Percentiles rank a stretch among this genome's conserved stretches.
These are phyloP conservation scores for Diospyros lotus DNA, from an alignment of 148 eudicot species.

Conservation along the genomic window DNA sequence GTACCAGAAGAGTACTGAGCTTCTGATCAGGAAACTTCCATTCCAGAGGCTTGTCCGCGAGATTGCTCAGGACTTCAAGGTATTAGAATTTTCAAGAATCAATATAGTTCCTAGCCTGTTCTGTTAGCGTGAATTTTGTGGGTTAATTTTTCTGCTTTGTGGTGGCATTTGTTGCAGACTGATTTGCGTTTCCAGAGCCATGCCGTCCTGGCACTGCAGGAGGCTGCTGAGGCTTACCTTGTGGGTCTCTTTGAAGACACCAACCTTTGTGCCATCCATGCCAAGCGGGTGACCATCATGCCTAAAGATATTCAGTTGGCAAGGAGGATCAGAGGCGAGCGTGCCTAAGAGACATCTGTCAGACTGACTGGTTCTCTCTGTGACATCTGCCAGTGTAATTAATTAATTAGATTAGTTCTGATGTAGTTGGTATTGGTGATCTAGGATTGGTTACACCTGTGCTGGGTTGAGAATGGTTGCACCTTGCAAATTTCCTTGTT, in stretches of 20 bases:
- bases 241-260: slow-evolving; percentile 88
- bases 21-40: slow-evolving; percentile 76
- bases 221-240: slow-evolving; percentile 85
- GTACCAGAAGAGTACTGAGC: slow-evolving; percentile 90
- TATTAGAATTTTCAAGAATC: background rate
- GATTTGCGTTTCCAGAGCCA: slow-evolving; percentile 89
- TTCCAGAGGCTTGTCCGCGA: slow-evolving; percentile 92
- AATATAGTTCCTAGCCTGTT: background rate
- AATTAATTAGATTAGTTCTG: background rate
- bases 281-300: slow-evolving; percentile 89
- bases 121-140: background rate
- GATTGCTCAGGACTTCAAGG: slow-evolving; percentile 87
- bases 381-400: background rate
- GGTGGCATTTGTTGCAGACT: slow-evolving; percentile 30
- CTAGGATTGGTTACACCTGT: no score
- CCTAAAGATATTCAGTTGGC: slow-evolving; percentile 89
- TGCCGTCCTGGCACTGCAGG: slow-evolving; percentile 82
- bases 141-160: background rate
- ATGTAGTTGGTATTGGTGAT: background rate
- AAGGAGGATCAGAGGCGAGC: slow-evolving; percentile 85
- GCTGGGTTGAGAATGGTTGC: background rate
- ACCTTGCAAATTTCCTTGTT: background rate
- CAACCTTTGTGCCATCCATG: slow-evolving; percentile 82
- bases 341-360: slow-evolving; percentile 40
- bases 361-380: background rate